These are phyloP conservation scores for Albophoma yamanashiensis DNA, from an alignment of 2,329 filamentous ascomycete genomes.

Conservation along the genomic window DNA sequence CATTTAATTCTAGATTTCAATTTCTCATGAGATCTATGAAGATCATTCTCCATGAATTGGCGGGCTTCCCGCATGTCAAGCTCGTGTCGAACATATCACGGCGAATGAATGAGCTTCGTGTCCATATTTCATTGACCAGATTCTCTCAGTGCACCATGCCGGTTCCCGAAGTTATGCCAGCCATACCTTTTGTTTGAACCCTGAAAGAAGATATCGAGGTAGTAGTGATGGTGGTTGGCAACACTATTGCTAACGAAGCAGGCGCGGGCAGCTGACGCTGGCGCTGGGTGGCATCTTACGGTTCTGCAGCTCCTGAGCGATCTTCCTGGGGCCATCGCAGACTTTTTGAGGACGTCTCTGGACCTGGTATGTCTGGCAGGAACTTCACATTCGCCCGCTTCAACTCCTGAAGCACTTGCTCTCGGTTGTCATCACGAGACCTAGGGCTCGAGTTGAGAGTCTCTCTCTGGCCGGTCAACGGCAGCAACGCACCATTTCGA, in stretches of 20 bases:
- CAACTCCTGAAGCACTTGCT: conserved; percentile 16
- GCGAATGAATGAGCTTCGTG: neutral
- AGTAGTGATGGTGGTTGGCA: neutral
- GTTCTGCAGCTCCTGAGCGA: neutral
- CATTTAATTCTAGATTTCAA: neutral
- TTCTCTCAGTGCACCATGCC: too few relatives aligned
- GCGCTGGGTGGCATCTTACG: neutral
- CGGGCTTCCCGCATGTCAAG: neutral
- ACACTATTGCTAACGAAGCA: neutral
- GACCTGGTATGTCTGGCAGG: conserved; percentile 6
- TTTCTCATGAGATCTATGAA: neutral
- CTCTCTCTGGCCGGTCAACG: conserved; percentile 13
- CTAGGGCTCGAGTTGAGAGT: conserved; percentile 7
- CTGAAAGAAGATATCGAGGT: neutral
- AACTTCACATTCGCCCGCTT: conserved; percentile 17
- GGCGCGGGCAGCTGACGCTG: neutral
- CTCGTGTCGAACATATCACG: neutral
- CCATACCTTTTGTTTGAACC: neutral
- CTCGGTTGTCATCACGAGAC: conserved; percentile 7
- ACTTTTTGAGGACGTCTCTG: neutral
- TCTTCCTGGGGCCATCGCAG: neutral
- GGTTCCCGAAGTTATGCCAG: neutral
- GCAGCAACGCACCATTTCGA: conserved; percentile 9
- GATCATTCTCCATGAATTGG: neutral
- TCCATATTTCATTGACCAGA: neutral